phyloP scores from a whole-genome alignment of 2,329 filamentous ascomycete species.

The Neoascochyta sp. region DNA sequence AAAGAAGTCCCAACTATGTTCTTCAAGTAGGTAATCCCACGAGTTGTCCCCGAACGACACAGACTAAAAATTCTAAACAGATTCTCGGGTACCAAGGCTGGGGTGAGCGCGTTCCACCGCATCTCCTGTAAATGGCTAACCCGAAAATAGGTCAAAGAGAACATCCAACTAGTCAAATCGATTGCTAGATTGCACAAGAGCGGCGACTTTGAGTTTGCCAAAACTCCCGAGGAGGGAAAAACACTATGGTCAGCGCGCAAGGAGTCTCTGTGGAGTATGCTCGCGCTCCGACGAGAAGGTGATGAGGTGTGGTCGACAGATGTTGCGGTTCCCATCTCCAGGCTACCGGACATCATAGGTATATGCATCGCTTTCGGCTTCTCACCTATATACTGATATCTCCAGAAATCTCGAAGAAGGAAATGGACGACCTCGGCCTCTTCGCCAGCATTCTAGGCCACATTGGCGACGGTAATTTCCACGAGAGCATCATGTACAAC shows the following conservation, averaged over 20 bases:
- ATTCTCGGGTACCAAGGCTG: constrained; percentile 71
- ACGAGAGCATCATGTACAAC: constrained; percentile 88
- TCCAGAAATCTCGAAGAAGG: constrained; percentile 77
- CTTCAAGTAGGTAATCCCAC: constrained; percentile 59
- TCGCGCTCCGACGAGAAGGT: constrained; percentile 53
- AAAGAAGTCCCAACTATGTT: constrained; percentile 74
- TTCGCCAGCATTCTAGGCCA: constrained; percentile 88
- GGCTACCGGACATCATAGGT: constrained; percentile 60
- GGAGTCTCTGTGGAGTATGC: constrained; percentile 59
- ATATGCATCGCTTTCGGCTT: constrained; percentile 22
- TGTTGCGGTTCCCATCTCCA: constrained; percentile 58
- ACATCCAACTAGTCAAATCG: constrained; percentile 64
- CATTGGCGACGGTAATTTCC: constrained; percentile 92
- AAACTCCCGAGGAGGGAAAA: constrained; percentile 52
- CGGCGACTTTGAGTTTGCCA: constrained; percentile 54
- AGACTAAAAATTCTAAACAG: constrained; percentile 29
- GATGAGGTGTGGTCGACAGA: constrained; percentile 61
- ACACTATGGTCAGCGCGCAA: constrained; percentile 60
- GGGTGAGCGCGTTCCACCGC: constrained; percentile 37
- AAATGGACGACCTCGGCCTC: constrained; percentile 78
- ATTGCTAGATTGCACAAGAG: constrained; percentile 62
- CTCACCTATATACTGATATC: constrained; percentile 7
- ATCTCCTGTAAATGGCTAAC: constrained; percentile 23
- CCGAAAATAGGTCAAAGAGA: constrained; percentile 61
- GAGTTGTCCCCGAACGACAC: constrained; percentile 2